Percentiles rank a stretch among this genome's conserved stretches.
phyloP scores from a whole-genome alignment of 176 grass and related monocot genomes.

The Puccinellia tenuiflora region DNA sequence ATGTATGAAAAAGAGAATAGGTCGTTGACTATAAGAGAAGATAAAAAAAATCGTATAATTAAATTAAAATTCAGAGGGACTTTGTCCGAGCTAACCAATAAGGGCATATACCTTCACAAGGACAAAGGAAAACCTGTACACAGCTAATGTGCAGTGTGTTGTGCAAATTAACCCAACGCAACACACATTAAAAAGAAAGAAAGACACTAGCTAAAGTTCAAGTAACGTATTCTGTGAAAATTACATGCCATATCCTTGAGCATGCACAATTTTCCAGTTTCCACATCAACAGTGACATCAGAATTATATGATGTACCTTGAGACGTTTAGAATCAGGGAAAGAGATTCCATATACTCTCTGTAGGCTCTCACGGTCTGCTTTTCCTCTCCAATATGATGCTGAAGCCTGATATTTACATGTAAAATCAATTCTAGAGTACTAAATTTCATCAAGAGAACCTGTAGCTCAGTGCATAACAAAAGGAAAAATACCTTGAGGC shows the following conservation, averaged over 20 bases:
- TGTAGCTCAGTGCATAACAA: conserved; percentile 2
- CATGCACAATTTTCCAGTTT: neutral
- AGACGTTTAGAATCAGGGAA: conserved; percentile 96
- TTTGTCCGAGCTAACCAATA: neutral
- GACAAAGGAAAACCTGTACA: neutral
- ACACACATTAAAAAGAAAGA: neutral
- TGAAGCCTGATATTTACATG: conserved; percentile 63
- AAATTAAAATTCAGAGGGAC: neutral
- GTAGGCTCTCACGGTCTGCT: conserved; percentile 88
- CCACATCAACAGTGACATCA: neutral
- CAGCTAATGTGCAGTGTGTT: neutral
- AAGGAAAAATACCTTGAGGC: conserved; percentile 72
- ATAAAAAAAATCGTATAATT: neutral
- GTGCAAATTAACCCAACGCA: neutral
- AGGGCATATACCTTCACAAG: neutral
- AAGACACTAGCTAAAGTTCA: neutral
- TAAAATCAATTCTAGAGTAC: conserved; percentile 26
- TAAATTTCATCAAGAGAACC: neutral
- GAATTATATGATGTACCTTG: conserved; percentile 49
- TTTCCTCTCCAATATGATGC: conserved; percentile 98
- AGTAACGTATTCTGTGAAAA: neutral
- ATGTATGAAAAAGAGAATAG: neutral
- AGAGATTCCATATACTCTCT: conserved; percentile 98
- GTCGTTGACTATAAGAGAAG: neutral
- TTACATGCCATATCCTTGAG: neutral